These are phyloP conservation scores for Penicillium brevicompactum DNA, from an alignment of 2,329 filamentous ascomycete species.

Conservation along the genomic window DNA sequence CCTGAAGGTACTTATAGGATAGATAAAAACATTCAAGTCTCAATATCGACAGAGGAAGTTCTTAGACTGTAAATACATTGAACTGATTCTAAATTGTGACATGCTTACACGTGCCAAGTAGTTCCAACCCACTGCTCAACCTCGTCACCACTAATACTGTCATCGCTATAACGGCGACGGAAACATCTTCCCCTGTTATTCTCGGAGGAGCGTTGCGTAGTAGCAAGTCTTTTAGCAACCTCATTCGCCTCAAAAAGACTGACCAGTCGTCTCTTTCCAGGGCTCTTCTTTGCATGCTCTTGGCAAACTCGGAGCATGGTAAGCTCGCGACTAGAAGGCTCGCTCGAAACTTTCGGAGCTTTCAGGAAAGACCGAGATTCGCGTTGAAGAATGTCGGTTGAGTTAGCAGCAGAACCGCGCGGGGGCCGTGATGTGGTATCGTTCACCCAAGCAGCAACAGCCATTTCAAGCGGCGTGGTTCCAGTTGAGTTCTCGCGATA, in stretches of 20 bases:
- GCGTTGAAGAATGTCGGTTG: neutral
- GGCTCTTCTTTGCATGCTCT: constrained; percentile 25
- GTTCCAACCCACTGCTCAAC: neutral
- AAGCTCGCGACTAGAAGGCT: constrained; percentile 4
- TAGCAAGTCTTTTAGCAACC: constrained; percentile 55
- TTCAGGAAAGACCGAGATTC: constrained; percentile 10
- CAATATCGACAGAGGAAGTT: too few species aligned
- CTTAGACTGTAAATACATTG: neutral
- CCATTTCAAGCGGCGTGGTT: constrained; percentile 66
- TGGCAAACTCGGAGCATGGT: constrained; percentile 43
- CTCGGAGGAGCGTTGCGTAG: neutral
- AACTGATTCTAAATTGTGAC: neutral
- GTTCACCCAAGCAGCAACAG: constrained; percentile 30
- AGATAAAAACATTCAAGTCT: too few species aligned
- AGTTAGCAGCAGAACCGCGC: neutral
- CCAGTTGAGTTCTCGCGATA: constrained; percentile 76
- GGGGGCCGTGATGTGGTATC: constrained; percentile 17
- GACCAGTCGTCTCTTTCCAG: constrained; percentile 55
- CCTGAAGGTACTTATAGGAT: too few species aligned
- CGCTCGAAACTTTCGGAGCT: neutral
- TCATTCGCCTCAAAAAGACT: constrained; percentile 63
- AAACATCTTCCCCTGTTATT: neutral
- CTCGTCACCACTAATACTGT: neutral
- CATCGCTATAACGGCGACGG: neutral
- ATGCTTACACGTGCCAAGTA: neutral